Conservation (phyloP, 345 rosid genomes). For the Jatropha curcas region DNA sequence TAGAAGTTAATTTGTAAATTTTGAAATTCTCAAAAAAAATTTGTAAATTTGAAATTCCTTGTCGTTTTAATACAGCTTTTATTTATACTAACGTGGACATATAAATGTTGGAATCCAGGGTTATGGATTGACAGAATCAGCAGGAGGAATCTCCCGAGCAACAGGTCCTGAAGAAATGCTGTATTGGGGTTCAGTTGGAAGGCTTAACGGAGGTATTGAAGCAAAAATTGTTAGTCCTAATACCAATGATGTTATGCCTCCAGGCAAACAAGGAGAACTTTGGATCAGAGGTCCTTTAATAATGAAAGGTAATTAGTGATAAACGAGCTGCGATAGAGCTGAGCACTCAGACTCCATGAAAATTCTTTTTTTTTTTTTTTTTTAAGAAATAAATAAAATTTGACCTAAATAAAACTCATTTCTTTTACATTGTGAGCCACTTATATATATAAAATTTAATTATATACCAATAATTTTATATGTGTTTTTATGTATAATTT, state of each 20-base stretch:
- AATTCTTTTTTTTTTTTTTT: no score
- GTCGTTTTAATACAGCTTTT: background rate
- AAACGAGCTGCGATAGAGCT: no score
- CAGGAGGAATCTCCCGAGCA: conserved; percentile 6
- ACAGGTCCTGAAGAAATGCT: conserved; percentile 18
- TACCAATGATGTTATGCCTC: conserved; percentile 18
- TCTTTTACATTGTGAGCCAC: no score
- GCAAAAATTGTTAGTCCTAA: conserved; percentile 33
- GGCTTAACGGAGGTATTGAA: background rate
- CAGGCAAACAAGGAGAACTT: conserved; percentile 32
- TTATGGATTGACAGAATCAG: conserved; percentile 36
- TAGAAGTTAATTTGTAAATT: no score
- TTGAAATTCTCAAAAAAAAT: no score
- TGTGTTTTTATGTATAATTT: no score
- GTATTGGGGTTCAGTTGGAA: conserved; percentile 12
- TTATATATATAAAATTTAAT: no score
- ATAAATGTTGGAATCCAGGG: conserved; percentile 15
- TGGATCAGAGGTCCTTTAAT: conserved; percentile 35
- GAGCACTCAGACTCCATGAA: no score
- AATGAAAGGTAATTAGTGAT: conserved; percentile 44
- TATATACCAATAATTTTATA: no score
- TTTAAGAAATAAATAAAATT: no score
- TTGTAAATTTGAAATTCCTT: no score
- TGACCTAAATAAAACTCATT: no score
- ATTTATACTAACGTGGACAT: background rate